Conservation (phyloP, 805 yeast genomes). For the Blastobotrys chiropterorum region DNA sequence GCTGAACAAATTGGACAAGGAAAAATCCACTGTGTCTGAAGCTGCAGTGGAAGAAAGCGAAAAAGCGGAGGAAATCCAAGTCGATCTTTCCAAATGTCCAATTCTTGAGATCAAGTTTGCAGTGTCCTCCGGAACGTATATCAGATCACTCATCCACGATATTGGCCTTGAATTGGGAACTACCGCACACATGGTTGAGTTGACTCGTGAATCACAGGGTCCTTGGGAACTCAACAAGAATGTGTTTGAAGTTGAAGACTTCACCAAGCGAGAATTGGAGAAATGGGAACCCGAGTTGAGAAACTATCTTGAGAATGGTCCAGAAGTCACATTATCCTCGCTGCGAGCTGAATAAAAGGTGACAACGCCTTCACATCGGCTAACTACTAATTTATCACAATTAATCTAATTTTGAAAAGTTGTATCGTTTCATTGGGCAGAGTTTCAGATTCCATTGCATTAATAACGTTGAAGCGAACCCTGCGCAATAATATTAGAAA, state of each 20-base stretch:
- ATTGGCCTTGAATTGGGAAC: conserved; percentile 75
- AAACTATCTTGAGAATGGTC: conserved; percentile 6
- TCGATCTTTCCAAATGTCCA: conserved; percentile 16
- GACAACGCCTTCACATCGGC: no score
- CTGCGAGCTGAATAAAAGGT: neutral
- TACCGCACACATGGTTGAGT: conserved; percentile 81
- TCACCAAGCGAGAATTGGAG: conserved; percentile 50
- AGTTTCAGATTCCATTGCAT: no score
- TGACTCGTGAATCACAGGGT: conserved; percentile 69
- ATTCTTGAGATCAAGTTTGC: conserved; percentile 63
- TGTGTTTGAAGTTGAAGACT: conserved; percentile 62
- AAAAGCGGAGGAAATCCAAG: conserved; percentile 9
- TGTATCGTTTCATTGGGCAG: no score
- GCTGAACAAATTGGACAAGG: conserved; percentile 32
- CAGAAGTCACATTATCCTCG: neutral
- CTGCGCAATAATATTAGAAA: no score
- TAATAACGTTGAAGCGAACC: no score
- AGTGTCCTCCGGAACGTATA: conserved; percentile 94
- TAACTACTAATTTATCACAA: no score
- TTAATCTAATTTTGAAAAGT: no score
- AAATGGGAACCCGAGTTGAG: conserved; percentile 45
- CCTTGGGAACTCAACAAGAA: conserved; percentile 72
- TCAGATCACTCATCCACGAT: conserved; percentile 84
- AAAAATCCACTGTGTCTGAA: conserved; percentile 6
- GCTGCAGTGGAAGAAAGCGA: conserved; percentile 20